phyloP scores from a whole-genome alignment of 75 land plant species.

The Cupressus sempervirens region DNA sequence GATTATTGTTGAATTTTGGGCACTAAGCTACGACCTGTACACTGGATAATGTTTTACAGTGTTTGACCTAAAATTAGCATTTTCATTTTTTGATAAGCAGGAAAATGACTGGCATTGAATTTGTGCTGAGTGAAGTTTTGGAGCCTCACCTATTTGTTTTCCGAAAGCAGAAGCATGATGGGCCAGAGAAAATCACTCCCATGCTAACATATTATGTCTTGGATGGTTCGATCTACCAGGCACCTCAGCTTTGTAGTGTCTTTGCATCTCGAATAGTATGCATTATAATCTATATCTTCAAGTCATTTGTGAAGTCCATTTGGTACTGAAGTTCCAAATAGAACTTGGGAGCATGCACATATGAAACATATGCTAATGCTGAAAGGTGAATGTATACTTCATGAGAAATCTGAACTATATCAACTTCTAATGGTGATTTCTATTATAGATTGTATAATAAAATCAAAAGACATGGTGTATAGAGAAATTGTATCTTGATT shows the following conservation, averaged over 20 bases:
- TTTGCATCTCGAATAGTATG: conserved; percentile 85
- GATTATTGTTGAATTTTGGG: background rate
- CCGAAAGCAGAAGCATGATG: conserved; percentile 87
- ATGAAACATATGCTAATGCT: background rate
- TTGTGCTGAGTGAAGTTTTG: conserved; percentile 74
- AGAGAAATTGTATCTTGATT: background rate
- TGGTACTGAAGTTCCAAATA: background rate
- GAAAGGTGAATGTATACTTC: background rate
- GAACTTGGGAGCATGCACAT: background rate
- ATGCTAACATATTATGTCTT: conserved; percentile 82
- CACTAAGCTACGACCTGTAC: background rate
- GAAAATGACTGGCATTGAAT: conserved; percentile 92
- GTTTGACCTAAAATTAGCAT: background rate
- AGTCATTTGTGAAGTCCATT: background rate
- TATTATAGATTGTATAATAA: background rate
- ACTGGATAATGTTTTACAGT: background rate
- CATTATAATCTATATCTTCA: background rate
- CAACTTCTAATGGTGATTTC: background rate
- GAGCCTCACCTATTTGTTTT: conserved; percentile 93
- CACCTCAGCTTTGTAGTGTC: conserved; percentile 87
- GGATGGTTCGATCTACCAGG: conserved; percentile 96
- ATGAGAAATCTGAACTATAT: background rate
- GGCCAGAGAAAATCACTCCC: conserved; percentile 88
- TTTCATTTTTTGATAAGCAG: conserved; percentile 27
- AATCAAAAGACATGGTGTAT: background rate